A percentile compares a stretch with the other conserved stretches of the same genome.
Conservation (phyloP, 2,329 filamentous ascomycete genomes). For the Paecilomyces formosus region DNA sequence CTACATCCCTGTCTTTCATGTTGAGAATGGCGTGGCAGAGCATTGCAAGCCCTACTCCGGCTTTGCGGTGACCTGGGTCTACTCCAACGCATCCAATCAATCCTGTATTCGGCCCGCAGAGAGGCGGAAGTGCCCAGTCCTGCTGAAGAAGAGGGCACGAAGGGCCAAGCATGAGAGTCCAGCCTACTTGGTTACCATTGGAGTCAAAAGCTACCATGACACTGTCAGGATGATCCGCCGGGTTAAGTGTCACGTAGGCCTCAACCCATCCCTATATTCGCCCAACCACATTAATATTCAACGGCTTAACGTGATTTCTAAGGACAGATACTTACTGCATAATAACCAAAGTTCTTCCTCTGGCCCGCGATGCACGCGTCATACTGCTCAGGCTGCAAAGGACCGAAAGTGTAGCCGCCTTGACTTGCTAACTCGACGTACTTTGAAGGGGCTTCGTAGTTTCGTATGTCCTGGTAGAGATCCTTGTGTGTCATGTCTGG, state of each 20-base stretch:
- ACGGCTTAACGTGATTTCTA: not conserved
- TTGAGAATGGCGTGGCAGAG: constrained; percentile 37
- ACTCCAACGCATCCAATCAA: constrained; percentile 41
- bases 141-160: constrained; percentile 20
- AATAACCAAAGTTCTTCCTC: constrained; percentile 30
- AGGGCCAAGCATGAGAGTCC: constrained; percentile 38
- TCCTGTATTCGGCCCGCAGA: constrained; percentile 34
- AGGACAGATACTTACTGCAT: constrained; percentile 18
- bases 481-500: constrained; percentile 25
- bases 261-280: constrained; percentile 32
- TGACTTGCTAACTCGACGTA: constrained; percentile 29
- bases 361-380: constrained; percentile 34
- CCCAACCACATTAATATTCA: not conserved
- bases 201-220: constrained; percentile 37
- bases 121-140: constrained; percentile 34
- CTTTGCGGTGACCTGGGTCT: constrained; percentile 27
- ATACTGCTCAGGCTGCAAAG: constrained; percentile 28
- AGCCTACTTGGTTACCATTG: constrained; percentile 33
- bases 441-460: constrained; percentile 26
- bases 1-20: constrained; percentile 34
- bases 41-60: constrained; percentile 36
- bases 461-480: constrained; percentile 31
- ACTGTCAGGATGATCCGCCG: constrained; percentile 27
- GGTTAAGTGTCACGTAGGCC: constrained; percentile 30
- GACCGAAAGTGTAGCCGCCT: constrained; percentile 26